Evolutionary conservation across 805 yeast species (phyloP).

Genomic region (Metschnikowia rubicola): DNA sequence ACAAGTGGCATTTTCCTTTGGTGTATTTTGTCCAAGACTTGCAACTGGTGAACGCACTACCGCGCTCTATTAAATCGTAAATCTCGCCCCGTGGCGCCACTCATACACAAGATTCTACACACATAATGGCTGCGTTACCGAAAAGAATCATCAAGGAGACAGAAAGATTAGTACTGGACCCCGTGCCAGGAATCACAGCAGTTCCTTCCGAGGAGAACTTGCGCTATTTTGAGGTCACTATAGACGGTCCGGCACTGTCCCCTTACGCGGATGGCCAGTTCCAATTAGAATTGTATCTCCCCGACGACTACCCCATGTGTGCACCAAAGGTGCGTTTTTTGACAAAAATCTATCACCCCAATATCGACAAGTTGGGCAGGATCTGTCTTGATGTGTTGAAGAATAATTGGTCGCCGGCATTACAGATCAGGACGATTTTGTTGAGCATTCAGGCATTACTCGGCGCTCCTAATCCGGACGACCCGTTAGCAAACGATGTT

Average conservation of each 20-base stretch:
- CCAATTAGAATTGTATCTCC: constrained; percentile 79
- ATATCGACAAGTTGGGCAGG: constrained; percentile 91
- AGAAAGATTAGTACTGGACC: constrained; percentile 85
- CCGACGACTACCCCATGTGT: constrained; percentile 97
- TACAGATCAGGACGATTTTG: constrained; percentile 89
- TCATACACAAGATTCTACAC: not conserved
- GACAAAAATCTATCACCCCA: constrained; percentile 94
- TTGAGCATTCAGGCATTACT: constrained; percentile 88
- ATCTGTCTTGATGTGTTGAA: constrained; percentile 94
- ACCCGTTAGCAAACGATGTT: constrained; percentile 96
- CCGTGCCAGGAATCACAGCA: constrained; percentile 94
- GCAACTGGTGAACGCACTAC: constrained; percentile 2
- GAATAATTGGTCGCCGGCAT: constrained; percentile 96
- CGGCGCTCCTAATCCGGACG: constrained; percentile 97
- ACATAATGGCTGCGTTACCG: constrained; percentile 60
- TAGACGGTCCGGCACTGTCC: constrained; percentile 86
- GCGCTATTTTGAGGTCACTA: constrained; percentile 86
- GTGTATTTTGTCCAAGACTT: too few species aligned
- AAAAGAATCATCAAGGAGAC: constrained; percentile 96
- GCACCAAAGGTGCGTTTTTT: constrained; percentile 94
- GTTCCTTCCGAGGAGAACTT: constrained; percentile 91
- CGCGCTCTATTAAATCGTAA: not conserved
- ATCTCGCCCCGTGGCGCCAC: not conserved
- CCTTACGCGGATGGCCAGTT: constrained; percentile 86
- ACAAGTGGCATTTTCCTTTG: not conserved